A percentile compares a stretch with the other conserved stretches of the same genome.
phyloP scores from a whole-genome alignment of 495 filamentous ascomycete genomes.

The Hyphodiscus hymeniophilus region DNA sequence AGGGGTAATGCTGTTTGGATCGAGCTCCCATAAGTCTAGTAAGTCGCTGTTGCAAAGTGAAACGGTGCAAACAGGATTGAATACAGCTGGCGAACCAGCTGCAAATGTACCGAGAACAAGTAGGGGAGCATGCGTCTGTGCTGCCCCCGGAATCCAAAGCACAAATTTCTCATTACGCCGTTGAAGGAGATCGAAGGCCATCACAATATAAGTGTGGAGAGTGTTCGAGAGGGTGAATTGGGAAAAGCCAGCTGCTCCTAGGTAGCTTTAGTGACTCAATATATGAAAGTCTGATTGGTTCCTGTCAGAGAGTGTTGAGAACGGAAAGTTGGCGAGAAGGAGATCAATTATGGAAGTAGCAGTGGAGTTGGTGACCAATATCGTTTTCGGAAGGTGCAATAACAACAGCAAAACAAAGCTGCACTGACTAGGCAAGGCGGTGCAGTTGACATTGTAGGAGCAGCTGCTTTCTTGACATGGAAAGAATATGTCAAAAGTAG shows the following conservation, averaged over 20 bases:
- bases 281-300: no score
- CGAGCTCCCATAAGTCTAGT: constrained; percentile 22
- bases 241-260: no score
- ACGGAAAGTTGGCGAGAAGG: neutral
- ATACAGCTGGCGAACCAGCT: neutral
- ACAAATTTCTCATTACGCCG: constrained; percentile 21
- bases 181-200: constrained; percentile 22
- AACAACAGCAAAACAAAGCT: no score
- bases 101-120: constrained; percentile 14
- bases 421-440: no score
- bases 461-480: no score
- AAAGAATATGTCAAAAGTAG: no score
- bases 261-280: no score
- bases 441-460: no score
- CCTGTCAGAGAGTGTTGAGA: neutral
- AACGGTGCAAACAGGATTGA: constrained; percentile 6
- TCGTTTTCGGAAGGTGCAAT: no score
- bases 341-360: no score
- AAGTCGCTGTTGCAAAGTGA: constrained; percentile 2
- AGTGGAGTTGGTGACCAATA: neutral
- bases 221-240: no score
- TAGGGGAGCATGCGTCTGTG: constrained; percentile 3
- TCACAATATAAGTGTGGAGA: no score
- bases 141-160: constrained; percentile 22
- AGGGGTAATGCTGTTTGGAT: constrained; percentile 15